Evolutionary conservation across 306 rosid genomes (phyloP), one percentile per base, ranked within the genome.

Genomic region (Alnus rubra): DNA sequence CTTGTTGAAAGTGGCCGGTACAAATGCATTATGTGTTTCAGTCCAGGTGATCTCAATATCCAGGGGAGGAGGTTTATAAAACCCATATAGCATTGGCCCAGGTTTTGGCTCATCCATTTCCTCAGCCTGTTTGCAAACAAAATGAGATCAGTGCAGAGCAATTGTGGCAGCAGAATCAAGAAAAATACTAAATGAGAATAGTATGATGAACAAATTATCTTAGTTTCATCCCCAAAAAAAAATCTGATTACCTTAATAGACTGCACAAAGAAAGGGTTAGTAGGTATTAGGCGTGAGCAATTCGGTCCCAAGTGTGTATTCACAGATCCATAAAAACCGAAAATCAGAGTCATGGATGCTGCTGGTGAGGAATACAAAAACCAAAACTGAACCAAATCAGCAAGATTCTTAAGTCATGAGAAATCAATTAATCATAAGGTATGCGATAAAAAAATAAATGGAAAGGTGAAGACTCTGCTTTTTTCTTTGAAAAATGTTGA

Each of bases 21-120:
- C 76, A 71, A 19, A 69, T 15, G 63, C 80, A 64, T 35, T 71
- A 39, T 82, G 81, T 9, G 72, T 75, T 42, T 79, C 76, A 51
- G 85, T 72, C 92, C 92, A 88, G 37, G 73, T 35, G 37, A 54
- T 73, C 77, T 86, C 79, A 45, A 78, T 84, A 81, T 86, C 87
- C 54, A 88, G 56, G 35, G 81, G 78, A 69, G 92, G 90, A 50
- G 79, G 74, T 80, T 77, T 19, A 18, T 73, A 53, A 76, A 88
- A 86, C 78, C 92, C 92, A 82, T 86, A 86, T 52, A 88, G 78
- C 33, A 80, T n/a, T 64, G 84, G 83, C 71, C 84, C 90, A 10
- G 78, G 79, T 63, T 82, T 82, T 58, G 64, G 65, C 44, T 79
- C 85, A 60, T 82, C 44, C 45, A 75, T 33, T 80, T 80, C 87